A percentile compares a stretch with the other conserved stretches of the same genome.
Evolutionary conservation across 345 rosid genomes (phyloP).

Genomic region (Salix suchowensis): DNA sequence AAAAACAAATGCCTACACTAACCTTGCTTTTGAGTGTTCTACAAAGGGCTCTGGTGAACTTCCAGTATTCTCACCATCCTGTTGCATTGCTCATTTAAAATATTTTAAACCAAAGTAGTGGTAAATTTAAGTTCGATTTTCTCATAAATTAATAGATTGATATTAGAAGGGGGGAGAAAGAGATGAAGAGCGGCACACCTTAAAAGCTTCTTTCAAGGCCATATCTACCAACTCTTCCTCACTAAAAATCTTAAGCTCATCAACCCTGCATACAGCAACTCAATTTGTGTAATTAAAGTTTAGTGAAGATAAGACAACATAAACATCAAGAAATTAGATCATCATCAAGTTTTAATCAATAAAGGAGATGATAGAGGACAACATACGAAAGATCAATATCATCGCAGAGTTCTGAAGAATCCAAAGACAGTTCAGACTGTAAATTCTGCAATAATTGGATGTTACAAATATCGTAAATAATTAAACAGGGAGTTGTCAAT

Average conservation of each 20-base stretch:
- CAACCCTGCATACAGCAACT: slow-evolving; percentile 28
- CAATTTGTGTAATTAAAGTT: neutral
- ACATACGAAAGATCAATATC: slow-evolving; percentile 43
- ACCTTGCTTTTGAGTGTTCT: slow-evolving; percentile 20
- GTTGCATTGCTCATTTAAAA: neutral
- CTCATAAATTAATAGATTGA: neutral
- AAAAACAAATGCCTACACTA: neutral
- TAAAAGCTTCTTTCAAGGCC: slow-evolving; percentile 49
- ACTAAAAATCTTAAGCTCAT: slow-evolving; percentile 44
- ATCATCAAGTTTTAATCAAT: neutral
- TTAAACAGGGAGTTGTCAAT: neutral
- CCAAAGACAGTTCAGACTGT: slow-evolving; percentile 2
- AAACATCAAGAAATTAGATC: neutral
- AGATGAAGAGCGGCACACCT: slow-evolving; percentile 15
- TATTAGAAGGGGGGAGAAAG: neutral
- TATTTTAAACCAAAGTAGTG: neutral
- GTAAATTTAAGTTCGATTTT: neutral
- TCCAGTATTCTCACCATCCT: slow-evolving; percentile 22
- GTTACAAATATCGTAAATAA: neutral
- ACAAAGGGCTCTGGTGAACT: slow-evolving; percentile 13
- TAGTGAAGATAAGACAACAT: neutral
- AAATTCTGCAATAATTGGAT: neutral
- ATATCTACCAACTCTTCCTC: slow-evolving; percentile 55
- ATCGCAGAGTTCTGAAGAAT: slow-evolving; percentile 12
- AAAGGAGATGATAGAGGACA: neutral